Conservation (phyloP, 441 rosid genomes). For the Erodium chrysanthum region DNA sequence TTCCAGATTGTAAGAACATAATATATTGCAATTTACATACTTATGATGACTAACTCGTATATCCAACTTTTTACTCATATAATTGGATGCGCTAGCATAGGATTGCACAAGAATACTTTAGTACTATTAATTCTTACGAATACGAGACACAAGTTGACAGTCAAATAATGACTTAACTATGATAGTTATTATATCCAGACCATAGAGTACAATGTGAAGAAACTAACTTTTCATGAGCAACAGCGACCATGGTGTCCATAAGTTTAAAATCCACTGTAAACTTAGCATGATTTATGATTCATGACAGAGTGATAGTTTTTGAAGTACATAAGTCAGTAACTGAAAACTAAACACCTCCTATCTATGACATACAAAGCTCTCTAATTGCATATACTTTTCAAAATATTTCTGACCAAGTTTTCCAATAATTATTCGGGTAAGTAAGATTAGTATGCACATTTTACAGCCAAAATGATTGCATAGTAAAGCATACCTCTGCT, state of each 20-base stretch:
- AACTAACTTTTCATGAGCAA: neutral
- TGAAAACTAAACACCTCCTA: neutral
- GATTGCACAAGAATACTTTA: too few relatives aligned
- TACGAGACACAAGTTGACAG: neutral
- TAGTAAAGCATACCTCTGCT: constrained; percentile 34
- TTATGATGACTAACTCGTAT: neutral
- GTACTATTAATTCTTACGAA: neutral
- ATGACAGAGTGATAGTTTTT: neutral
- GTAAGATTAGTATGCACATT: too few relatives aligned
- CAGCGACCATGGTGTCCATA: neutral
- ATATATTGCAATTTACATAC: neutral
- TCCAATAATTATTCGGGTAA: too few relatives aligned
- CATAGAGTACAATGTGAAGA: neutral
- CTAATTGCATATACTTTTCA: neutral
- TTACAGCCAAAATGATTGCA: neutral
- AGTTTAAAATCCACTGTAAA: neutral
- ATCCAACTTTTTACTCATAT: neutral
- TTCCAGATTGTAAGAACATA: neutral
- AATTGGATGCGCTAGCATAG: neutral
- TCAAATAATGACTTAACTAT: neutral
- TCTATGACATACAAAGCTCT: neutral
- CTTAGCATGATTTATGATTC: too few relatives aligned
- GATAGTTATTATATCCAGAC: neutral
- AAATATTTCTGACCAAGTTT: too few relatives aligned
- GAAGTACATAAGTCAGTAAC: neutral